Conservation (phyloP, 257 asterid genomes). For the Plectranthus barbatus region DNA sequence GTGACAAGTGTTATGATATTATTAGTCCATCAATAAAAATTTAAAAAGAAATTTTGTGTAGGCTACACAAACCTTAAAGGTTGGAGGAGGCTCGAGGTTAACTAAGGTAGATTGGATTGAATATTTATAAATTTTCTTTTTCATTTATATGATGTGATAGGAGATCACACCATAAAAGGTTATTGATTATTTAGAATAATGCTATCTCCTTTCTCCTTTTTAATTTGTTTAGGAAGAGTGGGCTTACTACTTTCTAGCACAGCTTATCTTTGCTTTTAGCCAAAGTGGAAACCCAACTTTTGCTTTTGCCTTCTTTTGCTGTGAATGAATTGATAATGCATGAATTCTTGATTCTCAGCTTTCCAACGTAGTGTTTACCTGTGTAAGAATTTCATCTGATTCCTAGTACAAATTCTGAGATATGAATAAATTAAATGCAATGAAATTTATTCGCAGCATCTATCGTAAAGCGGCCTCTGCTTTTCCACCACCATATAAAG, state of each 20-base stretch:
- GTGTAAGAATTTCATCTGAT: conserved; percentile 1
- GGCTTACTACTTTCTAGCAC: conserved; percentile 33
- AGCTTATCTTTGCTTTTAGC: conserved; percentile 31
- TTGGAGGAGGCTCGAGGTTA: too few species aligned
- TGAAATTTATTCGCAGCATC: conserved; percentile 1
- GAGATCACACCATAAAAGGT: too few species aligned
- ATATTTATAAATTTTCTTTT: too few species aligned
- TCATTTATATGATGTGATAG: too few species aligned
- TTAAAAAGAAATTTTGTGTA: too few species aligned
- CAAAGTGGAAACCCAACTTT: conserved; percentile 31
- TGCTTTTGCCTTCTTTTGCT: conserved; percentile 40
- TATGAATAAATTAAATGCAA: not conserved
- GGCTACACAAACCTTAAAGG: too few species aligned
- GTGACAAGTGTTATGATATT: too few species aligned
- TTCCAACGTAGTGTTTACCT: conserved; percentile 16
- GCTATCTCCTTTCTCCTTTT: not conserved
- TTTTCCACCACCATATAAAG: conserved; percentile 40
- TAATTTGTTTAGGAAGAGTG: not conserved
- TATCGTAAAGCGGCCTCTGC: conserved; percentile 22
- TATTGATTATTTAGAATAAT: too few species aligned
- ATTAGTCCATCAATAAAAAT: too few species aligned
- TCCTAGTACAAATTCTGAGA: not conserved
- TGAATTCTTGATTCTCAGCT: conserved; percentile 26
- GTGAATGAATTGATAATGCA: conserved; percentile 18
- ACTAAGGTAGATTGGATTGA: too few species aligned